Base-by-base conservation (phyloP, 139 green algal genomes). In the Chlamydomonas sp. region DNA sequence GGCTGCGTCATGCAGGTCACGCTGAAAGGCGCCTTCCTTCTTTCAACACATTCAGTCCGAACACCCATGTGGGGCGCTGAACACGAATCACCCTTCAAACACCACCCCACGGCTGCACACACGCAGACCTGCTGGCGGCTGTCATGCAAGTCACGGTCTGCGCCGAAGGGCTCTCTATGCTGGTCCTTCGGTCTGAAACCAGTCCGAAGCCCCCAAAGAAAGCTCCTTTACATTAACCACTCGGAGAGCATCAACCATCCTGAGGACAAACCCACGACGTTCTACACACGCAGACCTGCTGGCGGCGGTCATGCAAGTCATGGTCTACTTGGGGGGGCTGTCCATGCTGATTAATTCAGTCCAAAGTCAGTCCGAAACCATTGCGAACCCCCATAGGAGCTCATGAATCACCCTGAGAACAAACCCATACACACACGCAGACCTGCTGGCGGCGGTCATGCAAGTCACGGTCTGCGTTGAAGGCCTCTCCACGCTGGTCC, bases 311-410 rank as follows among this genome's bases (percentile, higher is more conserved):
- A 58, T 73, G 1, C 65, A 73, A 16, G 39, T 33, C 2, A 48
- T 70, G 2, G 72, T 78, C 28, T 70, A 70, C 35, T 22, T 73
- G 3, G 35, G 1, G 28, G 72, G 72, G 28, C 43, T 78, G 43
- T n/a, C 3, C 58, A 26, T 29, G 58, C 3, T 47, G 30, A 22
- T 22, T 16, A 8, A 5, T 8, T 5, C 1, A 26, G 8, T 28
- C 31, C 37, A n/a, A n/a, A n/a, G n/a, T n/a, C n/a, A n/a, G n/a
- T n/a, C n/a, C n/a, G 6, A 29, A n/a, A n/a, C n/a, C n/a, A n/a
- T n/a, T n/a, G n/a, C n/a, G n/a, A n/a, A n/a, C n/a, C n/a, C n/a
- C n/a, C n/a, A n/a, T n/a, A n/a, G n/a, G n/a, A n/a, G n/a, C n/a
- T n/a, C n/a, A n/a, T n/a, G n/a, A n/a, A n/a, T n/a, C n/a, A n/a